Evolutionary conservation across 345 rosid genomes (phyloP).

Genomic region (Firmiana major): DNA sequence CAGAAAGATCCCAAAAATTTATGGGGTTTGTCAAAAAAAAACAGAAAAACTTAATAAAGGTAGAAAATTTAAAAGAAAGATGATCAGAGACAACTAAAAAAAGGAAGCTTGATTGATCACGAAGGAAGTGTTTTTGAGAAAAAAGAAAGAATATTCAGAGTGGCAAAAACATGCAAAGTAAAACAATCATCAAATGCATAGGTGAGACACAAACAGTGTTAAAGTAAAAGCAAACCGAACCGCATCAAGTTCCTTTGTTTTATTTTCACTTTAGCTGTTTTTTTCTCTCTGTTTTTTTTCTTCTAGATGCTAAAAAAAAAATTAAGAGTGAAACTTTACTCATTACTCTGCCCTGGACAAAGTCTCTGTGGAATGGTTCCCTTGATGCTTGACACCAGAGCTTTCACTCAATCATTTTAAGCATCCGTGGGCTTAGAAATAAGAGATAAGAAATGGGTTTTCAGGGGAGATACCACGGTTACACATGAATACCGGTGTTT

Average conservation of each 20-base stretch:
- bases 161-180: constrained; percentile 27
- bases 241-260: constrained; percentile 25
- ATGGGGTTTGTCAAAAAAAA: background rate
- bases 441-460: constrained; percentile 35
- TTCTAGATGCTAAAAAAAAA: background rate
- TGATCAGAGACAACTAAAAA: background rate
- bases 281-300: background rate
- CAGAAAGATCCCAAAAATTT: background rate
- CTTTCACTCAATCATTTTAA: constrained; percentile 44
- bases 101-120: background rate
- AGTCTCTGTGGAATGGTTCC: constrained; percentile 47
- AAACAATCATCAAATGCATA: constrained; percentile 44
- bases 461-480: constrained; percentile 6
- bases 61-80: background rate
- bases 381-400: constrained; percentile 61
- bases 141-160: constrained; percentile 7
- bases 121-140: background rate
- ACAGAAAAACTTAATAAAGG: background rate
- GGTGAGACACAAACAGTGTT: constrained; percentile 29
- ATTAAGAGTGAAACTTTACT: constrained; percentile 22
- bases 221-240: constrained; percentile 37
- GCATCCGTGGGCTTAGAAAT: constrained; percentile 25
- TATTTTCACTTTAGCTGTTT: constrained; percentile 13
- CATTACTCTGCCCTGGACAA: constrained; percentile 21
- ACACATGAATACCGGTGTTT: constrained; percentile 1